A percentile compares a stretch with the other conserved stretches of the same genome.
phyloP scores from a whole-genome alignment of 2,329 filamentous ascomycete species.

The Penicillium sp. region DNA sequence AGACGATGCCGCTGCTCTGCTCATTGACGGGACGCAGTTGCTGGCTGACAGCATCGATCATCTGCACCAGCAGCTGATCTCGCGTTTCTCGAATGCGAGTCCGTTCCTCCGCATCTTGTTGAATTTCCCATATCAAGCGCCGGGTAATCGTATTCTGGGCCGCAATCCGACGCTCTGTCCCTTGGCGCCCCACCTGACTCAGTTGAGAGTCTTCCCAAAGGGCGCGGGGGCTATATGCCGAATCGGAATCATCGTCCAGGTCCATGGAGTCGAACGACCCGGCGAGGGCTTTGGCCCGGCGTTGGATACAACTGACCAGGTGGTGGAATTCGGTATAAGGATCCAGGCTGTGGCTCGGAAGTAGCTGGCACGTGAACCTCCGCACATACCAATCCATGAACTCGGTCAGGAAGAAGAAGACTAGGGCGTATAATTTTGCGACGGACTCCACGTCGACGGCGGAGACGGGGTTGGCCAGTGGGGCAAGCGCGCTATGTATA shows the following conservation, averaged over 20 bases:
- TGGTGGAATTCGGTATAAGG: constrained; percentile 34
- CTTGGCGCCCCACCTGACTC: constrained; percentile 33
- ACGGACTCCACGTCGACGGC: constrained; percentile 20
- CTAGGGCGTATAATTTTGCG: constrained; percentile 34
- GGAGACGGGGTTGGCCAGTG: constrained; percentile 13
- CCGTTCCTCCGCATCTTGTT: constrained; percentile 33
- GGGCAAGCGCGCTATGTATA: constrained; percentile 31
- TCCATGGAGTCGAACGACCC: constrained; percentile 22
- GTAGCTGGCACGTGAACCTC: constrained; percentile 33
- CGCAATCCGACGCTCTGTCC: constrained; percentile 31
- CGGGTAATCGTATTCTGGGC: constrained; percentile 37
- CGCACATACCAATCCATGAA: constrained; percentile 41
- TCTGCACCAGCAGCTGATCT: constrained; percentile 26
- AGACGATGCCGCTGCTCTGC: constrained; percentile 31
- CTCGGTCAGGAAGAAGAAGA: constrained; percentile 38
- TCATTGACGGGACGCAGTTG: constrained; percentile 26
- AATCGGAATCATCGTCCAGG: constrained; percentile 25
- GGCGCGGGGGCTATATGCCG: constrained; percentile 21
- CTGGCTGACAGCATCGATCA: constrained; percentile 25
- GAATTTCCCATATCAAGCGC: constrained; percentile 39
- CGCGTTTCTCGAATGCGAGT: constrained; percentile 25
- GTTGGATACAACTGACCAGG: constrained; percentile 32
- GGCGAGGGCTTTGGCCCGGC: constrained; percentile 22
- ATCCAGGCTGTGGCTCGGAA: constrained; percentile 37
- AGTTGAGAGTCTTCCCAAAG: constrained; percentile 34